Base-by-base conservation (phyloP, 2,329 filamentous ascomycete genomes). In the Cytospora piceae region DNA sequence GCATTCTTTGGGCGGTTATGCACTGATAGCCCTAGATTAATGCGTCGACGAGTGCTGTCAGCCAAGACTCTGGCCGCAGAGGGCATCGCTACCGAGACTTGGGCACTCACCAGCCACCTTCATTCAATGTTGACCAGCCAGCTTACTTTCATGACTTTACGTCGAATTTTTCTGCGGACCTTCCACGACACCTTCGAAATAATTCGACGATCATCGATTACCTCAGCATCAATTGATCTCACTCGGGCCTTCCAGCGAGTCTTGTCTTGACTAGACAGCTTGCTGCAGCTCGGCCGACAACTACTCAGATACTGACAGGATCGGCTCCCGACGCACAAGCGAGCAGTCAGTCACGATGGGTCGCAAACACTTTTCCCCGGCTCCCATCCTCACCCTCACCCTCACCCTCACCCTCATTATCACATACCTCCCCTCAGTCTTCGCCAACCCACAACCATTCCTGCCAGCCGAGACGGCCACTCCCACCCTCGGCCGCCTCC, bases 381-480 rank as follows among this genome's bases (percentile, higher is more conserved):
- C 49, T 24, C 51, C 63, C 22, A 53, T 66, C 39, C 46, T 60
- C 29, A 54, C 29, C 42, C 34, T 60, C 49, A 24, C 56, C 37
- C 34, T 62, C 24, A 53, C 29, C 42, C 27, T 59, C 55, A 42
- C 57, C 39, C 52, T 71, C 27, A 31, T 68, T 46, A 46, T 69
- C 52, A 59, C 67, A 53, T 63, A 60, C 15, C 32, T 61, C 17
- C 65, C 69, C 24, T 63, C 69, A 46, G 70, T 65, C 39, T 58
- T 60, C 64, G 72, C 69, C 61, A 69, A 65, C 62, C 59, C 63
- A 58, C 73, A 72, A 39, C 72, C 72, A 20, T 75, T 75, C 68
- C 68, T 58, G 34, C 73, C 74, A 9, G 73, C 69, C 63, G 69
- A 74, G 67, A 75, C 74, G 9, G 70, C 71, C 9, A 63, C 60